A percentile compares a stretch with the other conserved stretches of the same genome.
phyloP scores from a whole-genome alignment of 1,284 basidiomycete genomes.

The Ceratobasidium papillatum region DNA sequence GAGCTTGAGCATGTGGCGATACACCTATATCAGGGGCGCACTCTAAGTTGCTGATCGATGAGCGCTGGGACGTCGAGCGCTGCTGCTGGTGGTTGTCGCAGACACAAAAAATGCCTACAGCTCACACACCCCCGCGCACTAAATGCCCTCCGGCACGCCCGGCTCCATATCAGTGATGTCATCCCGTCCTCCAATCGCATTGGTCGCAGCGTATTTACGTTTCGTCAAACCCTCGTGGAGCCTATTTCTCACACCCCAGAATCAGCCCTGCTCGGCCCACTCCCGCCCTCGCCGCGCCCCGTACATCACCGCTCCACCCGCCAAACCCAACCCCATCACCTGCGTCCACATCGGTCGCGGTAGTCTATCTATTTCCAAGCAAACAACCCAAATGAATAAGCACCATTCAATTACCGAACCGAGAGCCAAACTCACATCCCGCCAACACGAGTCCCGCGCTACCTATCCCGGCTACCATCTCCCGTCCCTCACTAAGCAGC shows the following conservation, averaged over 20 bases:
- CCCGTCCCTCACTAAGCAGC: constrained; percentile 57
- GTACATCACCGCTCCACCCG: constrained; percentile 64
- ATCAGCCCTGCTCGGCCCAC: constrained; percentile 49
- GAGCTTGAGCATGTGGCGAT: constrained; percentile 65
- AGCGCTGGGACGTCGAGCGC: background rate
- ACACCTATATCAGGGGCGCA: constrained; percentile 1
- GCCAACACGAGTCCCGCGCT: constrained; percentile 58
- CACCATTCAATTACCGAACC: background rate
- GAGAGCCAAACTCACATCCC: constrained; percentile 37
- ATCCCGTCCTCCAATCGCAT: constrained; percentile 19
- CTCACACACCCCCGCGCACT: background rate
- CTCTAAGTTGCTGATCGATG: background rate
- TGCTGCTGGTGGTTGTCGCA: background rate
- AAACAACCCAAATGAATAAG: background rate
- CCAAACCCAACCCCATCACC: constrained; percentile 61
- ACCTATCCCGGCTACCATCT: constrained; percentile 70
- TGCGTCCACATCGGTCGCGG: constrained; percentile 62
- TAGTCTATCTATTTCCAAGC: constrained; percentile 62
- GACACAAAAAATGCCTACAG: background rate
- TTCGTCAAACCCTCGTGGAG: constrained; percentile 36
- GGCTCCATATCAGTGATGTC: constrained; percentile 28
- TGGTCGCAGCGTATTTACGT: background rate
- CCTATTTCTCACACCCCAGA: constrained; percentile 45
- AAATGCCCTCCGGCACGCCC: constrained; percentile 22
- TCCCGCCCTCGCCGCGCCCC: constrained; percentile 60